Percentiles rank a stretch among this genome's conserved stretches.
Conservation (phyloP, 2,329 filamentous ascomycete genomes). For the Diplodia corticola region DNA sequence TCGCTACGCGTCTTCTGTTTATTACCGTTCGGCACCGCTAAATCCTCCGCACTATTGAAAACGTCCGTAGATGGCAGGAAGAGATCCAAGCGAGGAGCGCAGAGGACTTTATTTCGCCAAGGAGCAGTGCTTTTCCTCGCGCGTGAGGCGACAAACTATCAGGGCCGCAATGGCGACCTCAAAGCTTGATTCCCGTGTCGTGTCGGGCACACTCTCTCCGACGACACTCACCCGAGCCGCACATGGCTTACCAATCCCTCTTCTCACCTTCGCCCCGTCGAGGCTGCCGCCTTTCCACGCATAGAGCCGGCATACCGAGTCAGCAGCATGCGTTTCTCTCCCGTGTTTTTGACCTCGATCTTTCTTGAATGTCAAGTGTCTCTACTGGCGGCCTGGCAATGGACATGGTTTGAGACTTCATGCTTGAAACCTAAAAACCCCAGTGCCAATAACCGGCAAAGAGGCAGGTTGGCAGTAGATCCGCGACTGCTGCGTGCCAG, state of each 20-base stretch:
- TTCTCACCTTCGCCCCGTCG: no score
- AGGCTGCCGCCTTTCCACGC: no score
- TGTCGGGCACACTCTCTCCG: neutral
- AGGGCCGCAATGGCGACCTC: neutral
- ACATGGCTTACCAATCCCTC: no score
- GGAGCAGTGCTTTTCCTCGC: no score
- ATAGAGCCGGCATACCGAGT: neutral
- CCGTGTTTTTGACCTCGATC: neutral
- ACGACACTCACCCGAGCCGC: no score
- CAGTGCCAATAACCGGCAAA: neutral
- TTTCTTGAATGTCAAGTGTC: neutral
- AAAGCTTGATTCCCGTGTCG: neutral
- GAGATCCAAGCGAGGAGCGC: neutral
- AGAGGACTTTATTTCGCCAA: neutral
- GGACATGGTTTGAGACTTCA: neutral
- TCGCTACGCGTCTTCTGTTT: neutral
- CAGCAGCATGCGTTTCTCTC: neutral
- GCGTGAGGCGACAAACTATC: neutral
- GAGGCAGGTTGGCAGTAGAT: no score
- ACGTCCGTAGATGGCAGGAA: neutral
- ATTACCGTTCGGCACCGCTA: neutral
- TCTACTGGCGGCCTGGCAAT: neutral
- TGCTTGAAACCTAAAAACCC: neutral
- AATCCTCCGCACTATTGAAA: constrained; percentile 7
- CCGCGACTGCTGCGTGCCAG: no score